Evolutionary conservation across 176 grass and related monocot species (phyloP), one percentile per base, ranked within the genome.

Genomic region (Hordeum marinum): DNA sequence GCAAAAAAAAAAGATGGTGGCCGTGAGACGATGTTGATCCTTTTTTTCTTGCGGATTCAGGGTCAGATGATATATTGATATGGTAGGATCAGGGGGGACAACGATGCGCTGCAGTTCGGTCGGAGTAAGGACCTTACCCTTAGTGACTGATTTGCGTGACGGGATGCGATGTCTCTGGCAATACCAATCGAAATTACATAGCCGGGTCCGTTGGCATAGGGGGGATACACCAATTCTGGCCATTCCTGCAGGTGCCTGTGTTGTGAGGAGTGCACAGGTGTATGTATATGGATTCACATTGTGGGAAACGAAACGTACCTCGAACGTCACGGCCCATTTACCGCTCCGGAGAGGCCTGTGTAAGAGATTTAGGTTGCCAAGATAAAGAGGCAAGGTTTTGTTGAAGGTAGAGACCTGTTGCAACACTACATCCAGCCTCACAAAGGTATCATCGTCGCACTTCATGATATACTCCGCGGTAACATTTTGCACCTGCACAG

Each of bases 121-220:
- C 12, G 29, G 34, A 55, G 18, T 26, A 50, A 68, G 0, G 6
- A 45, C 42, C 6, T 20, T 80, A 95, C 96, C 87, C 89, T 70
- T 37, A 95, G 68, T 11, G 86, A 94, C 35, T 86, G 87, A 9
- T 94, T 93, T 27, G 85, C 80, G 41, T 94, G 89, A 26, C 86
- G 88, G 7, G 86, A 92, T 27, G 57, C 78, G 3, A 94, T 89
- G 55, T 89, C 89, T 67, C 50, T 85, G 3, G 88, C 96, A 58
- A 98, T 98, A 45, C 88, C 66, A 4, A 45, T 74, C 6, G 93
- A 95, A 45, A 95, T 70, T 10, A 98, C 80, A 31, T 98, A 98
- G 20, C 96, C 96, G 63, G 96, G 96, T 85, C 93, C 96, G 24
- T 98, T 98, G 12, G 96, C 96, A 17, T 94, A 95, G 8, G 96